Base-by-base conservation (phyloP, 2,329 filamentous ascomycete genomes). In the Epichloe typhina region DNA sequence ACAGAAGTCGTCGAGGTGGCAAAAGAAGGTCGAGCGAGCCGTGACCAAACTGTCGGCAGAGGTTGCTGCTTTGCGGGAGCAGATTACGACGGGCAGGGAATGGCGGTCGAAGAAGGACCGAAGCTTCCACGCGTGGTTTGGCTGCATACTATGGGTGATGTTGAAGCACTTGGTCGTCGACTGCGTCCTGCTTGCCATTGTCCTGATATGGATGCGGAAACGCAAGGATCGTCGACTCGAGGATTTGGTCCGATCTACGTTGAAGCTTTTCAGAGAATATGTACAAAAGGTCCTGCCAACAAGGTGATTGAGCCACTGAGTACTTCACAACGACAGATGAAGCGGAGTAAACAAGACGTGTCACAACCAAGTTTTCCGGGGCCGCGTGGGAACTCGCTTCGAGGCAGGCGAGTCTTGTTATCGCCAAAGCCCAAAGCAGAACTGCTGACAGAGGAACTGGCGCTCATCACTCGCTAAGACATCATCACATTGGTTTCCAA, bases 11-110 rank as follows among this genome's bases (percentile, higher is more conserved):
- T 72, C 71, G 54, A 82, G 80, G 60, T 95, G 89, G 88, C 83
- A 86, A 48, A 82, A 79, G 53, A 83, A 86, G 58, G 84, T 97
- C 54, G 91, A 97, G 69, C 79, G 83, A 42, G 87, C 88, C 21
- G 75, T 97, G 51, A 87, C 91, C 51, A 87, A 89, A 59, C 82
- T 97, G 69, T 95, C 90, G 5, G 86, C 89, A 15, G 93, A 98
- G 68, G 81, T 98, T 35, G 90, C 93, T 1, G 93, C 93, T 0
- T 69, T 97, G 54, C 79, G 93, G 37, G 93, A 98, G 67, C 90
- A 97, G 63, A 84, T 97, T 57, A 84, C 88, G 50, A 78, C 81
- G 0, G 82, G 87, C 0, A 76, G 86, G 12, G 79, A 91, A 57
- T 85, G 85, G 69, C 78, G 79, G 54, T 76, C 79, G 17, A 79